These are phyloP conservation scores for Tricholoma sp. DNA, from an alignment of 768 basidiomycete species.

Conservation along the genomic window DNA sequence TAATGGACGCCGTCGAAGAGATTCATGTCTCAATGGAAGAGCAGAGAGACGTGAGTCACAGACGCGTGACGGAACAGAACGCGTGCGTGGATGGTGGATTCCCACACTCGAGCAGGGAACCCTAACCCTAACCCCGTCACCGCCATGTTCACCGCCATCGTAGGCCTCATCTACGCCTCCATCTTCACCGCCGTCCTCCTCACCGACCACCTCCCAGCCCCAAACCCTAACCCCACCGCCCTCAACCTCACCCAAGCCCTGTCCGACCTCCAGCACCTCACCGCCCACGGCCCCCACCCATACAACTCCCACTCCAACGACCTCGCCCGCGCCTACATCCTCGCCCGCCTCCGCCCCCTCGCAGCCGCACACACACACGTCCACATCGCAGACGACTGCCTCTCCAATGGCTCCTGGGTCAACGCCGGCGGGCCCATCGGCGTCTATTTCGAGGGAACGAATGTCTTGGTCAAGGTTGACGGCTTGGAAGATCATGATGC, in stretches of 20 bases:
- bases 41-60: too few relatives aligned
- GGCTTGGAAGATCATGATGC: constrained; percentile 36
- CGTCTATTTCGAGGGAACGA: constrained; percentile 64
- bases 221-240: constrained; percentile 10
- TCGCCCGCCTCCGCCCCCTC: constrained; percentile 46
- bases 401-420: constrained; percentile 13
- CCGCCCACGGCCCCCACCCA: constrained; percentile 60
- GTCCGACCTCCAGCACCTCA: constrained; percentile 32
- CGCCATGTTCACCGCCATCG: not conserved
- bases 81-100: not conserved
- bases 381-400: constrained; percentile 45
- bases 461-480: constrained; percentile 61
- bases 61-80: not conserved
- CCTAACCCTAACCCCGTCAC: too few relatives aligned
- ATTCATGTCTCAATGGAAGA: constrained; percentile 11
- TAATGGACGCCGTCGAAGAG: constrained; percentile 40
- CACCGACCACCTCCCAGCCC: constrained; percentile 10
- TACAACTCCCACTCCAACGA: constrained; percentile 79
- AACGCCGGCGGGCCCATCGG: constrained; percentile 9
- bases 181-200: constrained; percentile 12
- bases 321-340: constrained; percentile 53
- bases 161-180: constrained; percentile 6
- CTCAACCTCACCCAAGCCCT: constrained; percentile 16
- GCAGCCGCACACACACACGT: constrained; percentile 38
- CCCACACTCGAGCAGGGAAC: too few relatives aligned